Evolutionary conservation across 176 grass and related monocot species (phyloP).

Genomic region (Alloteropsis semialata): DNA sequence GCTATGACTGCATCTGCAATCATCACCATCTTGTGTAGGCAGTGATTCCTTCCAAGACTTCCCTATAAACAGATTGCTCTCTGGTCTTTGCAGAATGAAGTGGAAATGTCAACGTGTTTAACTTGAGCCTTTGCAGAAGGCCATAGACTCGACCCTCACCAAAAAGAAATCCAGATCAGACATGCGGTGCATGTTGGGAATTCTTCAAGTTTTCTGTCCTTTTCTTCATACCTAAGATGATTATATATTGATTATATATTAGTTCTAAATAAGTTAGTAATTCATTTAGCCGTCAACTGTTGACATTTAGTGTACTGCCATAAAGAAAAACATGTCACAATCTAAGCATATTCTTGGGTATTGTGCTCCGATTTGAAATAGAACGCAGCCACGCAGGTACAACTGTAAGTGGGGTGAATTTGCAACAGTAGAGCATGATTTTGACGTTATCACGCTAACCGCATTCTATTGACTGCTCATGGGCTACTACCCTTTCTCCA

Average conservation of each 20-base stretch:
- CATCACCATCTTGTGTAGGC: neutral
- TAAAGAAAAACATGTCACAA: too few relatives aligned
- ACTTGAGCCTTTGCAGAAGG: neutral
- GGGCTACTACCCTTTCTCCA: too few relatives aligned
- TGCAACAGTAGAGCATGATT: too few relatives aligned
- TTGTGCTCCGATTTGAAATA: too few relatives aligned
- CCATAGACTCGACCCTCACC: neutral
- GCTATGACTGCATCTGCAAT: neutral
- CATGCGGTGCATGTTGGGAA: neutral
- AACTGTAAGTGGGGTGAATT: too few relatives aligned
- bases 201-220: too few relatives aligned
- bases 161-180: neutral
- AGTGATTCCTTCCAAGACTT: neutral
- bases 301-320: too few relatives aligned
- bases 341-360: too few relatives aligned
- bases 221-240: neutral
- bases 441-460: too few relatives aligned
- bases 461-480: too few relatives aligned
- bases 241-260: neutral
- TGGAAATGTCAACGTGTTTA: neutral
- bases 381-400: too few relatives aligned
- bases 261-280: neutral
- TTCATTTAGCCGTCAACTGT: neutral
- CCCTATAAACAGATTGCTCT: neutral
- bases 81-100: neutral